Conservation (phyloP, 345 rosid species). For the Citrus medica region DNA sequence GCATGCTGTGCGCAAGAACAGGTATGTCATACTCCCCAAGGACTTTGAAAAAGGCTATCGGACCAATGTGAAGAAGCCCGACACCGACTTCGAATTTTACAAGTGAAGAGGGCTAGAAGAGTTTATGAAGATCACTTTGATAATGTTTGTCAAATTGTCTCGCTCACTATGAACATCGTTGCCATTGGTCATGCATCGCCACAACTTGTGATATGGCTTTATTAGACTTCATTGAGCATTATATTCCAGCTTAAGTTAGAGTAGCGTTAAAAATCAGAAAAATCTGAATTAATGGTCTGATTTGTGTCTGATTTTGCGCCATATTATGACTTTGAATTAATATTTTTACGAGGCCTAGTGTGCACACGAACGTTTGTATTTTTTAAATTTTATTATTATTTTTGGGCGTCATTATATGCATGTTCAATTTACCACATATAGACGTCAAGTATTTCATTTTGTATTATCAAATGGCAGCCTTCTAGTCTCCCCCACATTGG, state of each 20-base stretch:
- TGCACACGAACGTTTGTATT: too few species aligned
- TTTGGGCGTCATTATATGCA: too few species aligned
- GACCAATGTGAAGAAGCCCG: slow-evolving; percentile 98
- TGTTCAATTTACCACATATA: too few species aligned
- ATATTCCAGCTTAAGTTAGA: background rate
- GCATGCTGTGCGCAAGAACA: slow-evolving; percentile 98
- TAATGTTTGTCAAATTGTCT: background rate
- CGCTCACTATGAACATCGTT: background rate
- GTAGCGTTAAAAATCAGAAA: too few species aligned
- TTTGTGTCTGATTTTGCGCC: too few species aligned
- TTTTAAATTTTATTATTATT: too few species aligned
- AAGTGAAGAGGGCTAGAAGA: slow-evolving; percentile 40
- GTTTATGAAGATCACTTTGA: background rate
- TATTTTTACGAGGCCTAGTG: too few species aligned
- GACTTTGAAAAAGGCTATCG: slow-evolving; percentile 99
- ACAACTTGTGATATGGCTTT: background rate
- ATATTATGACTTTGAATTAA: too few species aligned
- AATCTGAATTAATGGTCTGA: background rate
- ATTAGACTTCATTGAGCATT: background rate
- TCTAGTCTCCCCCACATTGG: too few species aligned
- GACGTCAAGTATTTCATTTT: too few species aligned
- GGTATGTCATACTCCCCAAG: slow-evolving; percentile 93
- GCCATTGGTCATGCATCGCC: background rate
- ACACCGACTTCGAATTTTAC: slow-evolving; percentile 95
- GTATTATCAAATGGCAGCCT: too few species aligned